A percentile compares a stretch with the other conserved stretches of the same genome.
phyloP scores from a whole-genome alignment of 129 eudicot genomes.

The Pittosporum tobira region DNA sequence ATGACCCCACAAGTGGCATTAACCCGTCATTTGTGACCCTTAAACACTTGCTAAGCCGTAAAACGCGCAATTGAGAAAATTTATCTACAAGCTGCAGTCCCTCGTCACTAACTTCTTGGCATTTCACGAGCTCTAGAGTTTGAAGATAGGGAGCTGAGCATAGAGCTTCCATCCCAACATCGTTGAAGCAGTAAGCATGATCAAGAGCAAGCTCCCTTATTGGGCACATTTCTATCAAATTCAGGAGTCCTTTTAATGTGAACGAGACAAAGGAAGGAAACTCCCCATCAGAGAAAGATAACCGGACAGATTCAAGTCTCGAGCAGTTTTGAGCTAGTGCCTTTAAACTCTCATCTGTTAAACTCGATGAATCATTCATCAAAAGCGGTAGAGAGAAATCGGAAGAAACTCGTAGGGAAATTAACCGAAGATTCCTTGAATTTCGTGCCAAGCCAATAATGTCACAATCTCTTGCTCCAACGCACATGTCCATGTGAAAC shows the following conservation, averaged over 20 bases:
- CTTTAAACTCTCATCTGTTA: slow-evolving; percentile 64
- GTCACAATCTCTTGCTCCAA: slow-evolving; percentile 59
- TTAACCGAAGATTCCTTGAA: slow-evolving; percentile 44
- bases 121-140: slow-evolving; percentile 51
- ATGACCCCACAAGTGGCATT: slow-evolving; percentile 31
- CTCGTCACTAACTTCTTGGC: slow-evolving; percentile 75
- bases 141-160: slow-evolving; percentile 44
- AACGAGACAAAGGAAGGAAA: slow-evolving; percentile 61
- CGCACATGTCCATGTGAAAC: slow-evolving; percentile 68
- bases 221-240: slow-evolving; percentile 44
- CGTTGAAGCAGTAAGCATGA: slow-evolving; percentile 49
- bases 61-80: slow-evolving; percentile 28
- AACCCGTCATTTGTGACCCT: slow-evolving; percentile 74
- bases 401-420: slow-evolving; percentile 74
- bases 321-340: slow-evolving; percentile 59
- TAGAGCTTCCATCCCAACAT: slow-evolving; percentile 75
- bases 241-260: slow-evolving; percentile 47
- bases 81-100: slow-evolving; percentile 43
- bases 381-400: slow-evolving; percentile 54
- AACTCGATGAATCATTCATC: slow-evolving; percentile 44
- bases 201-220: slow-evolving; percentile 51
- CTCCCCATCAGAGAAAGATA: slow-evolving; percentile 63
- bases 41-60: slow-evolving; percentile 60
- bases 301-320: slow-evolving; percentile 41
- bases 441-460: slow-evolving; percentile 46